Base-by-base conservation (phyloP, 106 monocot genomes). In the Hemerocallis citrina region DNA sequence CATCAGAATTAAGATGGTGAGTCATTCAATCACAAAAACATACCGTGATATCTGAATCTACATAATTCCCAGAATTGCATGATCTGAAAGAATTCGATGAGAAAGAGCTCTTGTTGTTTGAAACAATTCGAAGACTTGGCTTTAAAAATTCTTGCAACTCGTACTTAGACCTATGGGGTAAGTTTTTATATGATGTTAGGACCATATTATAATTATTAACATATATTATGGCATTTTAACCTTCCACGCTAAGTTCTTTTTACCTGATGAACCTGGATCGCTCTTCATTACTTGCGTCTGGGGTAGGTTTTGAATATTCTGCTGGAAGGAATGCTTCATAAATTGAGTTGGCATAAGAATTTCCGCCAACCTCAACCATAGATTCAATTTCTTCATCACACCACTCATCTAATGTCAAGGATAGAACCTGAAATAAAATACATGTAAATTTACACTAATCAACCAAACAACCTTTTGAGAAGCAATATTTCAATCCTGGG, bases 331-430 rank as follows among this genome's bases (percentile, higher is more conserved):
- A 95, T 21, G 89, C 89, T 66, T 95, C 94, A 66, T 89, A 95
- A 23, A 89, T 89, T 28, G 89, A 72, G 71, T 95, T 95, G 0
- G 94, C 94, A 76, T 73, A 80, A 30, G 89, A 86, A 61, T 95
- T 95, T 36, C 94, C 94, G 46, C 94, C 89, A 62, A 95, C 89
- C 63, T 89, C 89, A 13, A 89, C 42, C 94, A 95, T 81, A 11
- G 80, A 86, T 16, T 86, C 77, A 25, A 95, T 70, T 32, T 89
- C 94, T 22, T 77, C 76, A 47, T 95, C 81, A 14, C 67, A 65
- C 94, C 94, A 95, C 62, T 85, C 78, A 83, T 95, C 94, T 50
- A 89, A 55, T 47, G 81, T 81, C 60, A 95, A 61, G 13, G 94
- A 95, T 50, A 95, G 62, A 70, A 95, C 94, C 94, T 95, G 68